Percentiles rank a stretch among this genome's conserved stretches.
Conservation (phyloP, 2,329 filamentous ascomycete species). For the Elsinoe ampelina region DNA sequence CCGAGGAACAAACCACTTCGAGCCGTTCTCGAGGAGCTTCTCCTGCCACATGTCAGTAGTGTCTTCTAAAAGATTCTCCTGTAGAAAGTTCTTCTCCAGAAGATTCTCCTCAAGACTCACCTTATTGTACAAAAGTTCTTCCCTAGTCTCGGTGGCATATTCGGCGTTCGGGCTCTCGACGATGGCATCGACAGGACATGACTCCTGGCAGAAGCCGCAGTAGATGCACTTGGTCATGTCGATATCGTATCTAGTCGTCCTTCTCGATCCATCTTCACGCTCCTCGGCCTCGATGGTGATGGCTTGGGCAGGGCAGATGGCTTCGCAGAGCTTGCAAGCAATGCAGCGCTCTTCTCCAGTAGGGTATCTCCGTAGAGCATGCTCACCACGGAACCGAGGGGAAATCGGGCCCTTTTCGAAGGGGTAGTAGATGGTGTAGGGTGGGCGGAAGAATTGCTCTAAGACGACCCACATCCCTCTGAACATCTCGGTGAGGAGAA, state of each 20-base stretch:
- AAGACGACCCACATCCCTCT: constrained; percentile 96
- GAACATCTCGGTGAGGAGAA: constrained; percentile 90
- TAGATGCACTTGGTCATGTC: constrained; percentile 99
- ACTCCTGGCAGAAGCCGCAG: constrained; percentile 96
- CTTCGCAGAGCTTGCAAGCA: constrained; percentile 98
- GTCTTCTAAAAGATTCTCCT: too few relatives aligned
- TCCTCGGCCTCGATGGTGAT: constrained; percentile 99
- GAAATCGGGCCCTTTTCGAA: constrained; percentile 99
- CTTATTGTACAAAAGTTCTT: constrained; percentile 85
- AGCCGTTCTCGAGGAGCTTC: constrained; percentile 42
- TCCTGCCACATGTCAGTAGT: constrained; percentile 44
- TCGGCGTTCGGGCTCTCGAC: constrained; percentile 38
- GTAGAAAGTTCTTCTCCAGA: constrained; percentile 18
- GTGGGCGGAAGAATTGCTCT: constrained; percentile 96
- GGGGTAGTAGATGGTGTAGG: constrained; percentile 97
- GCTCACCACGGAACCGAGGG: constrained; percentile 94
- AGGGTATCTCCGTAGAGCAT: constrained; percentile 90
- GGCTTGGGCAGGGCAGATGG: constrained; percentile 92
- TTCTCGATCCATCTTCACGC: constrained; percentile 86
- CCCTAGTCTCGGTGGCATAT: constrained; percentile 17
- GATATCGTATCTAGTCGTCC: constrained; percentile 96
- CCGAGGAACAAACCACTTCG: too few relatives aligned
- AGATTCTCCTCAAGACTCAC: constrained; percentile 53
- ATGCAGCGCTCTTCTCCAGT: constrained; percentile 98
- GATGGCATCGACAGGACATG: constrained; percentile 94